These are phyloP conservation scores for Samsoniella hepiali DNA, from an alignment of 2,329 filamentous ascomycete species.

Conservation along the genomic window DNA sequence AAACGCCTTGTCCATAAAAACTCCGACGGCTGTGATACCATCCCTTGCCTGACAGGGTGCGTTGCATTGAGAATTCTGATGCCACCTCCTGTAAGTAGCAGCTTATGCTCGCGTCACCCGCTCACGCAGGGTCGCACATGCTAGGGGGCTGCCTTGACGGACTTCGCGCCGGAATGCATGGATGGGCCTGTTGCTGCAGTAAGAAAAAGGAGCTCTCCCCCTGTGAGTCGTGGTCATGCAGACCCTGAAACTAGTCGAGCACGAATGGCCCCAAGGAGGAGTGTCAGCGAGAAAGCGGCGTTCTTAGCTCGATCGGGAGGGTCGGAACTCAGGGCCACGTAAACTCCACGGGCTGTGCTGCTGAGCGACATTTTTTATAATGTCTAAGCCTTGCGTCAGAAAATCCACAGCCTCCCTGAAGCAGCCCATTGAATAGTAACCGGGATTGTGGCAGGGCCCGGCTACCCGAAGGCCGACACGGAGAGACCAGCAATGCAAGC, in stretches of 20 bases:
- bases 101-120: neutral
- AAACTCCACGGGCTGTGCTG: neutral
- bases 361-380: neutral
- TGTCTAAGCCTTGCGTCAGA: neutral
- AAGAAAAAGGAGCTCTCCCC: conserved; percentile 1
- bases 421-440: neutral
- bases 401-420: neutral
- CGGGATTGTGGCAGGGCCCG: conserved; percentile 9
- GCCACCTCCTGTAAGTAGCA: neutral
- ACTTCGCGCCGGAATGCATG: neutral
- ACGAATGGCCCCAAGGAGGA: neutral
- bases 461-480: conserved; percentile 5
- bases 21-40: neutral
- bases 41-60: neutral
- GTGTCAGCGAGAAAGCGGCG: neutral
- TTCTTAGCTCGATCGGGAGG: conserved; percentile 6
- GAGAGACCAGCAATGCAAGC: conserved; percentile 3
- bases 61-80: neutral
- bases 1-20: neutral
- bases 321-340: conserved; percentile 9
- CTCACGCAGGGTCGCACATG: neutral
- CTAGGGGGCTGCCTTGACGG: neutral
- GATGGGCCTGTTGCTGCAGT: conserved; percentile 9
- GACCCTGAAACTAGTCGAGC: conserved; percentile 12
- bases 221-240: neutral